A percentile compares a stretch with the other conserved stretches of the same genome.
phyloP scores from a whole-genome alignment of 108 stramenopile genomes.

The Cyclostephanos invisitatus region DNA sequence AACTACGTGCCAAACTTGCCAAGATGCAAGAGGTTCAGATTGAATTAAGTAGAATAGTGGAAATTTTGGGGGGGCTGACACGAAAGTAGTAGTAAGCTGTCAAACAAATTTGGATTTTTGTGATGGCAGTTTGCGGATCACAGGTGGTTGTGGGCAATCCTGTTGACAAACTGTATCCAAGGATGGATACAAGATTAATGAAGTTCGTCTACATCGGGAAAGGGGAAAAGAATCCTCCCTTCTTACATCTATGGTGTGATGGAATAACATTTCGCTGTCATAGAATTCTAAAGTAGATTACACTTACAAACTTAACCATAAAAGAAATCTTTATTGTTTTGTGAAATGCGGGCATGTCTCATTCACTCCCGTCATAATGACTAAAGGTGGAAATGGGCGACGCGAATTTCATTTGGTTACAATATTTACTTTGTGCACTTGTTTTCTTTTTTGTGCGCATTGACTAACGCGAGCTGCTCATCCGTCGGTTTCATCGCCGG shows the following conservation, averaged over 20 bases:
- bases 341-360: neutral
- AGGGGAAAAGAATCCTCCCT: too few relatives aligned
- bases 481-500: slow-evolving; percentile 99
- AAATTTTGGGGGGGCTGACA: neutral
- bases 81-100: slow-evolving; percentile 2
- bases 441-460: slow-evolving; percentile 63
- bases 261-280: too few relatives aligned
- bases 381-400: too few relatives aligned
- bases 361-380: too few relatives aligned
- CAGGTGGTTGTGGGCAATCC: neutral
- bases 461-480: slow-evolving; percentile 75
- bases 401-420: too few relatives aligned
- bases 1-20: slow-evolving; percentile 10
- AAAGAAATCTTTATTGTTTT: neutral
- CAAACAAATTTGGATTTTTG: neutral
- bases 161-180: neutral
- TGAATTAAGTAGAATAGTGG: slow-evolving; percentile 7
- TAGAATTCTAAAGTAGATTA: neutral
- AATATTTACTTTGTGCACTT: neutral
- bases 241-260: too few relatives aligned
- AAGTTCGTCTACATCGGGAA: too few relatives aligned
- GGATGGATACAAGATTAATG: too few relatives aligned
- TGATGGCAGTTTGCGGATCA: too few relatives aligned
- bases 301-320: neutral
- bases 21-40: slow-evolving; percentile 5